Base-by-base conservation (phyloP, 306 rosid genomes). In the Elaeagnus macrophylla region DNA sequence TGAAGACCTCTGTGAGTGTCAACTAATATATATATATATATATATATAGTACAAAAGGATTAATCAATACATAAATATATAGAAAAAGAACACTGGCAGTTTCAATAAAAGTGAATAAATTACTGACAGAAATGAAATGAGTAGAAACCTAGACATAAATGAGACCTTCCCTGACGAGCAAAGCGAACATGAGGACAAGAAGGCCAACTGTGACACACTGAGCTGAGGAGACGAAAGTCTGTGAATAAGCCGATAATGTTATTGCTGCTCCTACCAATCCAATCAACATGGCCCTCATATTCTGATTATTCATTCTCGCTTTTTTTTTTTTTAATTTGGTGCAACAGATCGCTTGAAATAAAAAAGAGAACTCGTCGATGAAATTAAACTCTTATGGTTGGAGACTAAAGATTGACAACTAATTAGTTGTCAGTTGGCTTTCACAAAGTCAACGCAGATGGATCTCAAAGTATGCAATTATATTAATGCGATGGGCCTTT, bases 121-220 rank as follows among this genome's bases (percentile, higher is more conserved):
- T 12, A 10, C 6, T 10, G n/a, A 5, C 12, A 6, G 16, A 25
- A 60, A 58, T 16, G 7, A 5, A n/a, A 0, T 7, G 6, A 45
- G 19, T 1, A 59, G 16, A 14, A 0, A 53, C 18, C 53, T 69
- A 85, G 15, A 89, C 47, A 61, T 85, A 69, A 39, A 89, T 55
- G 7, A 83, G 59, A 77, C 97, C 95, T 83, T 89, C 97, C 57
- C 74, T 70, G 18, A 89, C 70, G 37, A 86, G 68, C 79, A 85
- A 75, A 14, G 82, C 95, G 37, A 83, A 70, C 72, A 79, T 15
- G 63, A 89, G 94, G 45, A 89, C 72, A 45, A 89, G 42, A 37
- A 86, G 94, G 41, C 97, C 97, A 17, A 72, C 20, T 39, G 80
- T 58, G 73, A 89, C 40, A 69, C 82, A 65, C 62, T 81, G 88